Evolutionary conservation across 306 rosid genomes (phyloP), one percentile per base, ranked within the genome.

Genomic region (Casuarina cunninghamiana): DNA sequence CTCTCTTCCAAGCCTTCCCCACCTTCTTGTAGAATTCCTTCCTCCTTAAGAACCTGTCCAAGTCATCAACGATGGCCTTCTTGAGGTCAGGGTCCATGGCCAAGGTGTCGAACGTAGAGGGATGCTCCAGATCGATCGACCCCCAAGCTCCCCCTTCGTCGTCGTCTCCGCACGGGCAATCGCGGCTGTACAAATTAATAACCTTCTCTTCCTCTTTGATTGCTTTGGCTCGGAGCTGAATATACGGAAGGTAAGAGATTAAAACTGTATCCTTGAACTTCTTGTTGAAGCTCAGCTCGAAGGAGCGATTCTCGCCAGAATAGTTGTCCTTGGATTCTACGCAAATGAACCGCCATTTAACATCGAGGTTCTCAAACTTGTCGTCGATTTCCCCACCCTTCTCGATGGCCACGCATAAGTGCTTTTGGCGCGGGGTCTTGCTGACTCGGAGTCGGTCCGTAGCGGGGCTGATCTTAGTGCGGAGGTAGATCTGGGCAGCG

Each of bases 1-100:
- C 89, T 50, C 87, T 69, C 57, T 86, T 86, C 89, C 89, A 86
- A 12, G 89, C 83, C 82, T 80, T 86, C 11, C 86, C 89, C 4
- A 86, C 85, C 21, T 42, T 79, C 79, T 44, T 79, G 21, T 86
- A 86, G 11, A 80, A 80, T 10, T 80, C 85, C 46, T 53, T 79
- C 41, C 86, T 62, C 13, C 55, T 62, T 77, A 86, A 17, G 62
- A 86, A 86, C 80, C 84, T 21, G 5, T 86, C 83, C 79, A 83
- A 54, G 44, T 86, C 83, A 0, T 67, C 83, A 1, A 80, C 63
- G 0, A 83, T 71, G 7, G 37, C 46, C 19, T 62, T 73, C 79
- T 86, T 86, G 55, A 57, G 46, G 17, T 70, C 73, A 17, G 81
- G 81, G 9, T 86, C 85, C 78, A 86, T 80, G 4, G 85, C 89